Conservation (phyloP, 192 early-diverging fungal genomes). For the Coemansia sp. region DNA sequence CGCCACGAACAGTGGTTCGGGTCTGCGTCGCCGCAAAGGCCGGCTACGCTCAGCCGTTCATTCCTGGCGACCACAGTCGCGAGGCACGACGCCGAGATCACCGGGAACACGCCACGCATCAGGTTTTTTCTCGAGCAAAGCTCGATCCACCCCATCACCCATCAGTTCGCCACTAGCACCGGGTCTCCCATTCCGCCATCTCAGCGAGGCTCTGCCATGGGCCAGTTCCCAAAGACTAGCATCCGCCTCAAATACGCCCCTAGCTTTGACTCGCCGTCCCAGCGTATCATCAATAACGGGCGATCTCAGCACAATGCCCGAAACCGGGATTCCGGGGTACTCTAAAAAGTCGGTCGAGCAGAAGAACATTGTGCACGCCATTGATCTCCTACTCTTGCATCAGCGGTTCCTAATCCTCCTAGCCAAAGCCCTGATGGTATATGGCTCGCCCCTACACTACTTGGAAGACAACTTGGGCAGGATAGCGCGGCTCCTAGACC, state of each 20-base stretch:
- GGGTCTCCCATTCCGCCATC: conserved; percentile 38
- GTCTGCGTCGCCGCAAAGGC: conserved; percentile 6
- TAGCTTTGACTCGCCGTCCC: conserved; percentile 27
- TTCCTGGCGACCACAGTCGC: conserved; percentile 1
- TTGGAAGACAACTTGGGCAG: conserved; percentile 62
- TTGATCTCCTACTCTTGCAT: conserved; percentile 62
- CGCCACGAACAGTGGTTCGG: background rate
- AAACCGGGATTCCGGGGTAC: too few relatives aligned
- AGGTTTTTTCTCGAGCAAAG: conserved; percentile 16
- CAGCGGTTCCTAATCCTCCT: conserved; percentile 65
- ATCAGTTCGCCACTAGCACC: conserved; percentile 12
- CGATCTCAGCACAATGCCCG: conserved; percentile 39
- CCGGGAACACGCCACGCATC: background rate
- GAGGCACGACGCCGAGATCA: background rate
- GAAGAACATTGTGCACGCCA: conserved; percentile 44
- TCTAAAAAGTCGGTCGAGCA: conserved; percentile 10
- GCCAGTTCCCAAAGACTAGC: conserved; percentile 32
- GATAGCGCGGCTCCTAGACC: conserved; percentile 55
- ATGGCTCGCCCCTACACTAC: conserved; percentile 65
- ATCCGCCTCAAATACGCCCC: conserved; percentile 26
- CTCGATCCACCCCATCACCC: background rate
- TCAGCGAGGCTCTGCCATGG: conserved; percentile 46
- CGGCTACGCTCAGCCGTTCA: background rate
- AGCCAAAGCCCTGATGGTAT: conserved; percentile 65
- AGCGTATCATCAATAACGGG: conserved; percentile 28